Base-by-base conservation (phyloP, 495 filamentous ascomycete genomes). In the Penicillium bovifimosum region DNA sequence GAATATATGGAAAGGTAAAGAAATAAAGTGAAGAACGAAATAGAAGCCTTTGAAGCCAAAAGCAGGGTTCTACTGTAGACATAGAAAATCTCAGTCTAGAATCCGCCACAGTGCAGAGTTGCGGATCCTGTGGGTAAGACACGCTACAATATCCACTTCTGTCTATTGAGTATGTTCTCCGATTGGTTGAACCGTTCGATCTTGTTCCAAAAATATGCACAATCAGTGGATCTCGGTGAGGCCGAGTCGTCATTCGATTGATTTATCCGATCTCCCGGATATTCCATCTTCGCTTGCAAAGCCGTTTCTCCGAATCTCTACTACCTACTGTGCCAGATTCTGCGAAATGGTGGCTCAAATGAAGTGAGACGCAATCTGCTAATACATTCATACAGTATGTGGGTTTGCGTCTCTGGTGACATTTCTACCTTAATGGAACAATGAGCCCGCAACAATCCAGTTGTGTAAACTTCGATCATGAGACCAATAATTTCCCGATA, bases 231-330 rank as follows among this genome's bases (percentile, higher is more conserved):
- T 5, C 18, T 0, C 10, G 29, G 36, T 17, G n/a, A 29, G 3
- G 9, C 46, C 24, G 31, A 50, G n/a, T 36, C 48, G 41, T 20
- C 29, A 26, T 41, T 35, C 31, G 39, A 50, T 50, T 50, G 47
- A 50, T 50, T 50, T 42, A 39, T 17, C 36, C 48, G 48, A 50
- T 50, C 38, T 48, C 48, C 48, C 48, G 48, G 48, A 50, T 50
- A 42, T 50, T 27, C 39, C 29, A 50, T 50, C 11, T 32, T 50
- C 45, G 17, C 7, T 50, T 2, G 2, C 4, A 27, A 45, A 20
- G 11, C 11, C 28, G 14, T 32, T 41, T 33, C 36, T 50, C 16
- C 38, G 3, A 24, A 24, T 24, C 20, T 24, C 20, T 24, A 24
- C 20, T 2, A 2, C 20, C 2, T 24, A 24, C 4, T 24, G 2